These are phyloP conservation scores for Blastomyces emzantsi DNA, from an alignment of 2,329 filamentous ascomycete species.

Conservation along the genomic window DNA sequence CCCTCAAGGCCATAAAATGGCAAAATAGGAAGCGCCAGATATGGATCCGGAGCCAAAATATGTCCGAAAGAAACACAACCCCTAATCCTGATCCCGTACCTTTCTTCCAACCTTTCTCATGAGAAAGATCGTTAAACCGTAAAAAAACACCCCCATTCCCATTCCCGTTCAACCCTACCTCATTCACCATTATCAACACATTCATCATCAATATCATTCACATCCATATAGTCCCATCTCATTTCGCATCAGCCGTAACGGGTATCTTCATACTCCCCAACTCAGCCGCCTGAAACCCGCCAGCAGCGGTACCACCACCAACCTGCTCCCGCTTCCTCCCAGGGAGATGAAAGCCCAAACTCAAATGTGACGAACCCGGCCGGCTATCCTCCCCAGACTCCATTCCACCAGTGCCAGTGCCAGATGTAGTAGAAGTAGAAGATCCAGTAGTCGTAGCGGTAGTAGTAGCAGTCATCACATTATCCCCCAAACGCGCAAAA, in stretches of 20 bases:
- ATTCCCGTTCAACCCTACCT: background rate
- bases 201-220: background rate
- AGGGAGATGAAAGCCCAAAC: constrained; percentile 55
- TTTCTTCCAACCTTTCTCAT: background rate
- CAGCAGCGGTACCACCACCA: constrained; percentile 38
- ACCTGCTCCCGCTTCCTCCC: constrained; percentile 62
- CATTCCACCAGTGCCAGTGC: background rate
- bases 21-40: background rate
- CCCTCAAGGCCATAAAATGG: background rate
- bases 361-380: constrained; percentile 34
- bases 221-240: background rate
- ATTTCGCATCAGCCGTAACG: constrained; percentile 1
- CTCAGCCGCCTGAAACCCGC: constrained; percentile 67
- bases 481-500: constrained; percentile 62
- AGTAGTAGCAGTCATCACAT: constrained; percentile 26
- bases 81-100: background rate
- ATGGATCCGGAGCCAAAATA: background rate
- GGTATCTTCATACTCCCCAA: constrained; percentile 49
- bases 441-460: background rate
- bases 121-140: background rate
- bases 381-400: constrained; percentile 31
- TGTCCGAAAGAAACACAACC: background rate
- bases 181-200: background rate
- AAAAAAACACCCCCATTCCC: background rate
- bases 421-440: background rate